phyloP scores from a whole-genome alignment of 768 basidiomycete genomes.

The Mrakia frigida region DNA sequence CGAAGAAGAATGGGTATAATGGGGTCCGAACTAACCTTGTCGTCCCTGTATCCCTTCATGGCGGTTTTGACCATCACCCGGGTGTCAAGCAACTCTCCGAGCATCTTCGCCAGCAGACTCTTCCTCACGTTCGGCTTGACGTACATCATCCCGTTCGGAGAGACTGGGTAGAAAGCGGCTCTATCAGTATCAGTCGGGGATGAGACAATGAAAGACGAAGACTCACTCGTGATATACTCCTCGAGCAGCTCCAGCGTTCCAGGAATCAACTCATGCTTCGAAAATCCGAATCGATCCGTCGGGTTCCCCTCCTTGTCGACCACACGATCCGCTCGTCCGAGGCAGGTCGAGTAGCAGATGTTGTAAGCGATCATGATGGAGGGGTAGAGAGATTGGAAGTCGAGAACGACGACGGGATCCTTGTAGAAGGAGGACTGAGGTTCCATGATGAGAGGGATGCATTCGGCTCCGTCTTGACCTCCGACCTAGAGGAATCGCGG shows the following conservation, averaged over 20 bases:
- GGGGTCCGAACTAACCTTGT: conserved; percentile 62
- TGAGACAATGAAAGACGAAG: neutral
- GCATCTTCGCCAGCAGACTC: conserved; percentile 83
- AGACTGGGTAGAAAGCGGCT: conserved; percentile 53
- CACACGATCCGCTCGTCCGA: conserved; percentile 82
- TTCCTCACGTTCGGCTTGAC: conserved; percentile 77
- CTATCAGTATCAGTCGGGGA: neutral
- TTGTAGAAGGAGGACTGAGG: conserved; percentile 88
- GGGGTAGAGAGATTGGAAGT: conserved; percentile 95
- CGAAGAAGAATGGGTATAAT: neutral
- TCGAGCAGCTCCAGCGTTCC: conserved; percentile 65
- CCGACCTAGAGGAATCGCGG: conserved; percentile 63
- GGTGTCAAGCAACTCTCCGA: conserved; percentile 85
- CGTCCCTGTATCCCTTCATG: conserved; percentile 71
- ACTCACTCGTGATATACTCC: conserved; percentile 69
- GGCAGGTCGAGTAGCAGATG: conserved; percentile 83
- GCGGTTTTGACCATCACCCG: conserved; percentile 97
- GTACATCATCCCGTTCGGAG: conserved; percentile 93
- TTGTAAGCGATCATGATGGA: conserved; percentile 99
- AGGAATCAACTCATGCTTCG: conserved; percentile 59
- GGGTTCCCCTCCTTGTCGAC: conserved; percentile 58
- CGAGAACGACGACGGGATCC: conserved; percentile 84
- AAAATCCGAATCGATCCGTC: conserved; percentile 69
- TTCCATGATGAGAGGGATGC: conserved; percentile 86
- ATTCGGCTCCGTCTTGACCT: conserved; percentile 91